Percentiles rank a stretch among this genome's conserved stretches.
phyloP scores from a whole-genome alignment of 495 filamentous ascomycete species.

The Chlorociboria aeruginascens region DNA sequence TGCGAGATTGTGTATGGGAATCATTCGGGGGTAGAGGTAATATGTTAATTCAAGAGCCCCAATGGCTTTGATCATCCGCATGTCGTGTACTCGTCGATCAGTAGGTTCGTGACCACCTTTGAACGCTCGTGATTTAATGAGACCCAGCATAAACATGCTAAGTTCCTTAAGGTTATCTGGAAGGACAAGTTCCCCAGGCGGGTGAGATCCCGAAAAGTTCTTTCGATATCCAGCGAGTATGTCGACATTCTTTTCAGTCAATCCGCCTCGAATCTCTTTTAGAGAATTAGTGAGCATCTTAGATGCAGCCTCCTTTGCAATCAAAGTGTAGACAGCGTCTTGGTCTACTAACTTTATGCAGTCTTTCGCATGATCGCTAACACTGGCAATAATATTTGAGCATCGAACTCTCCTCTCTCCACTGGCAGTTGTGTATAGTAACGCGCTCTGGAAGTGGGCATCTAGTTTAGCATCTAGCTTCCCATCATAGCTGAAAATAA shows the following conservation, averaged over 20 bases:
- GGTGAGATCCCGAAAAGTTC: conserved; percentile 73
- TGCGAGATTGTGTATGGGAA: conserved; percentile 83
- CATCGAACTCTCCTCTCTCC: conserved; percentile 89
- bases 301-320: conserved; percentile 85
- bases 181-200: conserved; percentile 86
- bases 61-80: conserved; percentile 81
- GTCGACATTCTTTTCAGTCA: conserved; percentile 91
- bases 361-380: conserved; percentile 72
- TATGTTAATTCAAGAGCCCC: conserved; percentile 74
- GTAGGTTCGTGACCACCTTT: conserved; percentile 89
- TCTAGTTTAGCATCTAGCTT: conserved; percentile 94
- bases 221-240: conserved; percentile 90
- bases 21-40: conserved; percentile 91
- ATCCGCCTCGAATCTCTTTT: conserved; percentile 72
- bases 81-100: conserved; percentile 82
- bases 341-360: conserved; percentile 89
- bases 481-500: conserved; percentile 92
- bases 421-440: conserved; percentile 85
- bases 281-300: conserved; percentile 69
- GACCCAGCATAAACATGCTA: conserved; percentile 88
- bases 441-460: conserved; percentile 92
- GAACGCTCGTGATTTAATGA: conserved; percentile 86
- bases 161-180: conserved; percentile 96
- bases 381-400: conserved; percentile 83
- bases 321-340: conserved; percentile 74